Percentiles rank a stretch among this genome's conserved stretches.
Evolutionary conservation across 495 filamentous ascomycete genomes (phyloP).

Genomic region (Hyaloscypha bicolor): DNA sequence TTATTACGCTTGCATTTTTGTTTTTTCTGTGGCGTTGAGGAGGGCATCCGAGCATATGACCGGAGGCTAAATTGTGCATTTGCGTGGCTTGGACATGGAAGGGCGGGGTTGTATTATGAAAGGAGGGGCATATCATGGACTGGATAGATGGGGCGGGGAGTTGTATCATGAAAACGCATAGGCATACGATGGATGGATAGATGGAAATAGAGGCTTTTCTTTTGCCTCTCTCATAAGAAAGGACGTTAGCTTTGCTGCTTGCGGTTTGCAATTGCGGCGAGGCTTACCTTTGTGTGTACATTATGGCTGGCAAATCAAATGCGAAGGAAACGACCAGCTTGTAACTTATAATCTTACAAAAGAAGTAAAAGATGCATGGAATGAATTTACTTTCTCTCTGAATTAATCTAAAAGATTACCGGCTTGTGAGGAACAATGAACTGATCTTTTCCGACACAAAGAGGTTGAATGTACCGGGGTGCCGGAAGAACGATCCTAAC

Average conservation of each 20-base stretch:
- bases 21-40: not conserved
- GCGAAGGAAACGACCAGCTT: not conserved
- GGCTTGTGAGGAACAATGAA: too few species aligned
- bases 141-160: not conserved
- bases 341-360: not conserved
- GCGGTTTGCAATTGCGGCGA: not conserved
- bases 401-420: too few species aligned
- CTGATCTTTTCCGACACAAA: too few species aligned
- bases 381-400: too few species aligned
- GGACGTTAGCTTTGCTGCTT: not conserved
- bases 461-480: too few species aligned
- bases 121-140: not conserved
- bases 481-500: too few species aligned
- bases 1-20: not conserved
- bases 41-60: not conserved
- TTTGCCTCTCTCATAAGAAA: too few species aligned
- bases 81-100: not conserved
- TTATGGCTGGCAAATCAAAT: not conserved
- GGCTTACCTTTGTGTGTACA: not conserved
- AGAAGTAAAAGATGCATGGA: not conserved
- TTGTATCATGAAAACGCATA: too few species aligned
- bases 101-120: not conserved
- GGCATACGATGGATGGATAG: not conserved
- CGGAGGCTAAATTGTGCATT: not conserved
- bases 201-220: not conserved